Percentiles rank a stretch among this genome's conserved stretches.
Evolutionary conservation across 192 early-diverging fungal species (phyloP).

Genomic region (Anaeromyces robustus): DNA sequence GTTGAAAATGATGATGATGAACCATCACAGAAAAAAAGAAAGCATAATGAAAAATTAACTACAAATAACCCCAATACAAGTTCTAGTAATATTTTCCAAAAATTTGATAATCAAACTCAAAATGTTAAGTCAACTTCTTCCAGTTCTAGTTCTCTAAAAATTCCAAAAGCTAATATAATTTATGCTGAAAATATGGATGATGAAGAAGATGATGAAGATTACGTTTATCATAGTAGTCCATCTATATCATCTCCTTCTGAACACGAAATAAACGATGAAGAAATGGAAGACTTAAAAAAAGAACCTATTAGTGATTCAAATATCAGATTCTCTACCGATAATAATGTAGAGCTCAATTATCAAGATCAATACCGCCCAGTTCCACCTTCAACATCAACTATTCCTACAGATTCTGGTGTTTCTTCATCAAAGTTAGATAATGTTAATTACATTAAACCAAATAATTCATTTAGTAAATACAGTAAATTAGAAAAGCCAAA

Average conservation of each 20-base stretch:
- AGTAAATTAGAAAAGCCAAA: neutral
- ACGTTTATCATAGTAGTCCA: neutral
- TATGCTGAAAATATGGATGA: neutral
- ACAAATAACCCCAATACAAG: neutral
- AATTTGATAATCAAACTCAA: neutral
- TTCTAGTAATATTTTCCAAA: neutral
- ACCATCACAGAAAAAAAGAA: neutral
- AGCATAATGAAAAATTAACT: neutral
- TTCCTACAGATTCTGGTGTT: neutral
- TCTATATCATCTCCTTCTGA: neutral
- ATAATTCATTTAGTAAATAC: neutral
- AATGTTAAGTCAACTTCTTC: neutral
- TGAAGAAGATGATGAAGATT: neutral
- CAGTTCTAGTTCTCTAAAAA: neutral
- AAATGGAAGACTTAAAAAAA: neutral
- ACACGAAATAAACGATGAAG: neutral
- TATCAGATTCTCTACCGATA: neutral
- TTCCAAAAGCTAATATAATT: neutral
- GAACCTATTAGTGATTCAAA: neutral
- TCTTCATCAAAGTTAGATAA: neutral
- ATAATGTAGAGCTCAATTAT: too few species aligned
- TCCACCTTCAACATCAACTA: neutral
- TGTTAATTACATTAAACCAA: neutral
- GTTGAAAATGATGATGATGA: neutral
- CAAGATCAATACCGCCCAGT: neutral